Percentiles rank a stretch among this genome's conserved stretches.
These are phyloP conservation scores for Auricularia cornea DNA, from an alignment of 768 basidiomycete genomes.

Conservation along the genomic window DNA sequence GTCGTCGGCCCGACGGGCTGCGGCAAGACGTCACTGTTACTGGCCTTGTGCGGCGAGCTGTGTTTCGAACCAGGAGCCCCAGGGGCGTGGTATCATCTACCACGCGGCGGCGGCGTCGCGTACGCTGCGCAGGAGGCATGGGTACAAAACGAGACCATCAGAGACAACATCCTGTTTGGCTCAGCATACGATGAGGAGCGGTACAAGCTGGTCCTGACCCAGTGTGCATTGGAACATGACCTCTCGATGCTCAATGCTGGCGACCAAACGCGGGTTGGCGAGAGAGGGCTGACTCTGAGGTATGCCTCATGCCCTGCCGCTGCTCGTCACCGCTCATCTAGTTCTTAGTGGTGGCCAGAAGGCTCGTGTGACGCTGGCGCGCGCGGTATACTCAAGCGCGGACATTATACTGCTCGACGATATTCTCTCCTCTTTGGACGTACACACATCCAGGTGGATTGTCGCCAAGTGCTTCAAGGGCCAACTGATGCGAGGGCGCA, in stretches of 20 bases:
- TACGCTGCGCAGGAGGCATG: constrained; percentile 33
- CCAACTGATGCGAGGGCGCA: no score
- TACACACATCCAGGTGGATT: no score
- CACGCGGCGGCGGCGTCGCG: constrained; percentile 27
- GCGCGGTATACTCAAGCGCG: constrained; percentile 32
- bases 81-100: constrained; percentile 28
- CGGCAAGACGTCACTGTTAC: constrained; percentile 1
- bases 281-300: constrained; percentile 36
- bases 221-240: constrained; percentile 21
- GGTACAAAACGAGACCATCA: constrained; percentile 27
- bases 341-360: constrained; percentile 41
- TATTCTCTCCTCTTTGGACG: no score
- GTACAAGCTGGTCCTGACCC: not conserved
- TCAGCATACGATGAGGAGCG: constrained; percentile 4
- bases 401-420: constrained; percentile 32
- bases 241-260: constrained; percentile 28
- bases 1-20: constrained; percentile 7
- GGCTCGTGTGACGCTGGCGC: constrained; percentile 33
- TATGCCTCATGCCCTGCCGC: constrained; percentile 5
- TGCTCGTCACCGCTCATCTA: not conserved
- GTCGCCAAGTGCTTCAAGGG: no score
- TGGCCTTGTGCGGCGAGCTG: constrained; percentile 8
- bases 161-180: constrained; percentile 5
- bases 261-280: constrained; percentile 28
- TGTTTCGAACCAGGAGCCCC: constrained; percentile 2